Conservation (phyloP, 1,284 basidiomycete genomes). For the Sporisorium exsertum region DNA sequence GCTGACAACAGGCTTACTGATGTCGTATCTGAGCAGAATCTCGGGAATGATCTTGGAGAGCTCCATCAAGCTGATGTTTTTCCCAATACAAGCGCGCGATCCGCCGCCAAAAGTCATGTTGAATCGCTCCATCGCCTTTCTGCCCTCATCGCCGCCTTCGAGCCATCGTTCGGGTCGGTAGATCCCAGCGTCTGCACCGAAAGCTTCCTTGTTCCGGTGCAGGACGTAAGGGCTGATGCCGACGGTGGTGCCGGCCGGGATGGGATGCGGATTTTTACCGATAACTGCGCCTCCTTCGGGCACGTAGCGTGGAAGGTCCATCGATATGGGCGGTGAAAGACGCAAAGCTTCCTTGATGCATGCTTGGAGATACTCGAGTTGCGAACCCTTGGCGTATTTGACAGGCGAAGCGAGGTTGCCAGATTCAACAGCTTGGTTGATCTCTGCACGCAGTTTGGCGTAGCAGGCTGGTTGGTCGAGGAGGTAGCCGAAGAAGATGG, state of each 20-base stretch:
- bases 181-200: slow-evolving; percentile 53
- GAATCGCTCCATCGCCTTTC: slow-evolving; percentile 44
- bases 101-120: slow-evolving; percentile 59
- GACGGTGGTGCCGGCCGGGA: slow-evolving; percentile 61
- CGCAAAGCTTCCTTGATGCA: slow-evolving; percentile 68
- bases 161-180: slow-evolving; percentile 65
- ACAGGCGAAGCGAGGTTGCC: slow-evolving; percentile 49
- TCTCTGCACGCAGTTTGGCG: slow-evolving; percentile 54
- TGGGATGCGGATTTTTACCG: slow-evolving; percentile 43
- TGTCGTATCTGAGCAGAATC: slow-evolving; percentile 52
- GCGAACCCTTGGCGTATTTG: slow-evolving; percentile 56
- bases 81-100: slow-evolving; percentile 59
- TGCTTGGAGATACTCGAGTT: slow-evolving; percentile 61
- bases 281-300: slow-evolving; percentile 57
- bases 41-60: slow-evolving; percentile 60
- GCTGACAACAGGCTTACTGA: slow-evolving; percentile 33
- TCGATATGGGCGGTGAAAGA: slow-evolving; percentile 66
- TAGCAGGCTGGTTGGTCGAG: slow-evolving; percentile 54
- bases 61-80: slow-evolving; percentile 65
- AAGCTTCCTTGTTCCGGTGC: slow-evolving; percentile 56
- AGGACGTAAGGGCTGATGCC: slow-evolving; percentile 62
- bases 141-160: slow-evolving; percentile 45
- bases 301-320: slow-evolving; percentile 62
- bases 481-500: slow-evolving; percentile 62
- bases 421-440: slow-evolving; percentile 53